Evolutionary conservation across 140 eudicot genomes (phyloP).

Genomic region (Anethum foeniculum): DNA sequence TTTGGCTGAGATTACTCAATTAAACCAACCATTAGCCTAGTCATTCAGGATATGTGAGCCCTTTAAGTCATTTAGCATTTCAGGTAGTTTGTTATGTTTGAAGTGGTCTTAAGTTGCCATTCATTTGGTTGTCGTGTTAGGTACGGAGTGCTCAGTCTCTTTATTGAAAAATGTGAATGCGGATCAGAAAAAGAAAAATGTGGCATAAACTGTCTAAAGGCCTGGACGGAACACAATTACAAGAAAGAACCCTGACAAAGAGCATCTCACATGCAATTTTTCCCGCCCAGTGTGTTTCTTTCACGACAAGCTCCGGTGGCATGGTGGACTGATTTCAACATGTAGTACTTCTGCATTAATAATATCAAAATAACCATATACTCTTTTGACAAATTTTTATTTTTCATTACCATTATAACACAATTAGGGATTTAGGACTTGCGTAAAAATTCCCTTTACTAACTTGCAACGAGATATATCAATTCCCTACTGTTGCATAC

Average conservation of each 20-base stretch:
- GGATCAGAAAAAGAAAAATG: not conserved
- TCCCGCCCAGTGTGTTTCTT: too few relatives aligned
- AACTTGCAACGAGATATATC: not conserved
- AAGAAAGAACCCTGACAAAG: not conserved
- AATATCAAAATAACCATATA: not conserved
- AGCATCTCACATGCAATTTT: not conserved
- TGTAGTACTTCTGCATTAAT: not conserved
- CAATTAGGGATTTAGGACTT: not conserved
- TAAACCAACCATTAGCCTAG: not conserved
- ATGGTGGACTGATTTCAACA: not conserved
- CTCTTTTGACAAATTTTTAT: not conserved
- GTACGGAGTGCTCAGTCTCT: not conserved
- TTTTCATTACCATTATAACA: not conserved
- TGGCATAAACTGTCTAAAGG: not conserved
- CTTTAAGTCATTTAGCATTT: not conserved
- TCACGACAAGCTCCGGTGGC: too few relatives aligned
- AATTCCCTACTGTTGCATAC: not conserved
- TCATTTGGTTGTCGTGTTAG: not conserved
- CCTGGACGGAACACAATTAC: not conserved
- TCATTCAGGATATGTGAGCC: not conserved
- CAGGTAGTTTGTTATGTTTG: not conserved
- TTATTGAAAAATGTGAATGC: not conserved
- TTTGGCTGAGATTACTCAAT: not conserved
- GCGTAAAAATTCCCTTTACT: not conserved
- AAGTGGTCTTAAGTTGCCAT: not conserved